phyloP scores from a whole-genome alignment of 179 eudicot genomes.

The Spinacia oleracea region DNA sequence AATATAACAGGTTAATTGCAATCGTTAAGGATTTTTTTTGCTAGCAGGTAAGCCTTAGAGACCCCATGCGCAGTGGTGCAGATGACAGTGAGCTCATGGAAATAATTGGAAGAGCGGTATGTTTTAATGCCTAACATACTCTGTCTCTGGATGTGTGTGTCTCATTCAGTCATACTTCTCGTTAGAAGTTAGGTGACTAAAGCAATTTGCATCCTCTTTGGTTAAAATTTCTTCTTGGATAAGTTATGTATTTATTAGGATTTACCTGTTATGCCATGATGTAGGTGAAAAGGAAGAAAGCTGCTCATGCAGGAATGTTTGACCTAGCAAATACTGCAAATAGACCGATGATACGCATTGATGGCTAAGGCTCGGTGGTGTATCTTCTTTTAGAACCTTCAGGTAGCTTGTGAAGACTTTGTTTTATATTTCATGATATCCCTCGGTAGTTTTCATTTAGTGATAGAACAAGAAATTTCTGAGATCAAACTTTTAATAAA shows the following conservation, averaged over 20 bases:
- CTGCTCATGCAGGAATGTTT: conserved; percentile 97
- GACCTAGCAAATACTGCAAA: conserved; percentile 89
- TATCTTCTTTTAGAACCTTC: conserved; percentile 10
- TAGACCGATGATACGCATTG: conserved; percentile 97
- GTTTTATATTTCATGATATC: background rate
- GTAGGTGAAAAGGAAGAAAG: conserved; percentile 91
- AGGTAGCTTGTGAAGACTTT: conserved; percentile 1
- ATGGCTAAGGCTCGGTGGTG: conserved; percentile 53
- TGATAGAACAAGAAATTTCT: background rate
- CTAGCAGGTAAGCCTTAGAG: conserved; percentile 87
- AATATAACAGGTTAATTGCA: background rate
- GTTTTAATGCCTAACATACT: too few species aligned
- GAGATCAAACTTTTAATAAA: background rate
- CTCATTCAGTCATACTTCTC: background rate
- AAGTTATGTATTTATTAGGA: background rate
- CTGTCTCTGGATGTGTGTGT: background rate
- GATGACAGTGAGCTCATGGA: conserved; percentile 68
- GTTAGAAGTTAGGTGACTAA: background rate
- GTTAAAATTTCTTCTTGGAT: background rate
- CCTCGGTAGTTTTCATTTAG: background rate
- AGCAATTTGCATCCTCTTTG: background rate
- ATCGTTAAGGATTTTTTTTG: background rate
- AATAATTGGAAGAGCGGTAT: conserved; percentile 78
- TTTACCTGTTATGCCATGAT: background rate
- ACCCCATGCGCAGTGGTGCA: conserved; percentile 81